Conservation (phyloP, 805 yeast species). For the Maudiozyma barnettii region DNA sequence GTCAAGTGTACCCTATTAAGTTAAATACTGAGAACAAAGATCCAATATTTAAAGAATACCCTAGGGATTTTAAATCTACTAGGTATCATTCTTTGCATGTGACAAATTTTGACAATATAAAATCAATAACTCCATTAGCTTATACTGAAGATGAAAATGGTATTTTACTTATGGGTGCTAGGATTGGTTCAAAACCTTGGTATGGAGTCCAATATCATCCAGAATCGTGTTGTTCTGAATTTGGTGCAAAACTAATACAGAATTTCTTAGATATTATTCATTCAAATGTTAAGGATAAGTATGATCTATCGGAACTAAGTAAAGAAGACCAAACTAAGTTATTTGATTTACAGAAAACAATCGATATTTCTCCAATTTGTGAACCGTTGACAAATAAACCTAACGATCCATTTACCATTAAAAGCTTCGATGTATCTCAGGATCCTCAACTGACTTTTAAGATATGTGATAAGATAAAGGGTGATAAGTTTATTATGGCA, state of each 20-base stretch:
- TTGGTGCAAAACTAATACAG: constrained; percentile 48
- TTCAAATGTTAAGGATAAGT: background rate
- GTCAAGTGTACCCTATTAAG: constrained; percentile 58
- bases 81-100: constrained; percentile 82
- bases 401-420: background rate
- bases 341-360: constrained; percentile 9
- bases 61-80: constrained; percentile 50
- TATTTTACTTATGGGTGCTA: constrained; percentile 68
- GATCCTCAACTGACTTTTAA: constrained; percentile 32
- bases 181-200: constrained; percentile 52
- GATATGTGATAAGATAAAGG: constrained; percentile 41
- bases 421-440: constrained; percentile 5
- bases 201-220: constrained; percentile 97
- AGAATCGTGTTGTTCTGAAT: constrained; percentile 76
- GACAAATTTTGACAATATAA: constrained; percentile 11
- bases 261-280: constrained; percentile 41
- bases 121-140: constrained; percentile 49
- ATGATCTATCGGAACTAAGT: background rate
- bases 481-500: constrained; percentile 48
- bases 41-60: constrained; percentile 36
- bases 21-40: constrained; percentile 4
- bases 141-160: constrained; percentile 39
- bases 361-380: constrained; percentile 22
- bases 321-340: background rate
- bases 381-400: background rate